Conservation (phyloP, 2,329 filamentous ascomycete genomes). For the Fusarium avenaceum region DNA sequence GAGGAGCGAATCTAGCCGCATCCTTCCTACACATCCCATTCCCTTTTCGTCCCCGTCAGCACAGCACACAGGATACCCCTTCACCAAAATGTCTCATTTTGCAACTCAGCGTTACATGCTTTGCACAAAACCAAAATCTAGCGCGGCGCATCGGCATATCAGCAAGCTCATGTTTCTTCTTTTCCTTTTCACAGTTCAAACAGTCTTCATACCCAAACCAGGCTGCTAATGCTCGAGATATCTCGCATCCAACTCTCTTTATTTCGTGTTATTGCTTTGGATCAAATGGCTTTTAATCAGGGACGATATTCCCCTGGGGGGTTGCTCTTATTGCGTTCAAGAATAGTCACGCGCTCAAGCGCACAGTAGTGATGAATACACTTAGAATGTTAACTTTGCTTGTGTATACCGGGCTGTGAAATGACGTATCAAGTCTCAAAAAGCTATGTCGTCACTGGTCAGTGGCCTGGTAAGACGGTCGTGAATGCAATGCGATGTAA, state of each 20-base stretch:
- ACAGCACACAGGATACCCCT: not conserved
- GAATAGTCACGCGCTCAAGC: slow-evolving; percentile 32
- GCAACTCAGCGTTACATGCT: slow-evolving; percentile 21
- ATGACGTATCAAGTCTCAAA: not conserved
- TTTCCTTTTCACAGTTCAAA: slow-evolving; percentile 12
- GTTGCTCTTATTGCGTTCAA: slow-evolving; percentile 14
- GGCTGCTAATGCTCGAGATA: slow-evolving; percentile 21
- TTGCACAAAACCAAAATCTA: slow-evolving; percentile 27
- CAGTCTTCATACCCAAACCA: slow-evolving; percentile 14
- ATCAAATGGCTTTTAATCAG: slow-evolving; percentile 10
- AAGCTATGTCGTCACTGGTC: not conserved
- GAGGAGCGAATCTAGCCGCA: slow-evolving; percentile 50
- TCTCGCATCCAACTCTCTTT: slow-evolving; percentile 29
- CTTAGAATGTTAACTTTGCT: not conserved
- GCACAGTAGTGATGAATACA: slow-evolving; percentile 18
- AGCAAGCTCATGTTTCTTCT: slow-evolving; percentile 14
- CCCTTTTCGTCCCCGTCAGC: not conserved
- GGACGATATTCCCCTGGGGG: slow-evolving; percentile 1
- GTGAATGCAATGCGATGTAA: not conserved
- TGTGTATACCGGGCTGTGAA: not conserved
- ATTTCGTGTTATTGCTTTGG: slow-evolving; percentile 1
- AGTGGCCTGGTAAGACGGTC: not conserved
- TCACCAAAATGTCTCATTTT: slow-evolving; percentile 17
- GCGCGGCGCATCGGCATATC: slow-evolving; percentile 39
- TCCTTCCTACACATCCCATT: slow-evolving; percentile 2